A percentile compares a stretch with the other conserved stretches of the same genome.
Evolutionary conservation across 2,329 filamentous ascomycete genomes (phyloP).

Genomic region (Plectosphaerella plurivora): DNA sequence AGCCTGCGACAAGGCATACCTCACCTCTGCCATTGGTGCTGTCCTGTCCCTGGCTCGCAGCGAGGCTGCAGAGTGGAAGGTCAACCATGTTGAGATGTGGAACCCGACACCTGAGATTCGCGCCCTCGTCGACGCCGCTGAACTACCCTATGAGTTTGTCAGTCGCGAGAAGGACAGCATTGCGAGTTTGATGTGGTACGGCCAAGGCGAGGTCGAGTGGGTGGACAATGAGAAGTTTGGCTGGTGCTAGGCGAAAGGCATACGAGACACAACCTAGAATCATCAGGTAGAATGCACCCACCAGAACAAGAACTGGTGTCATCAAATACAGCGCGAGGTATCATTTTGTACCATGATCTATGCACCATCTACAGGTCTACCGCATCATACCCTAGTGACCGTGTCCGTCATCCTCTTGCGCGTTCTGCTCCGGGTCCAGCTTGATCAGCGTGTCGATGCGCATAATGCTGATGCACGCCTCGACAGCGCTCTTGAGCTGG

Average conservation of each 20-base stretch:
- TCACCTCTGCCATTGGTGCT: constrained; percentile 51
- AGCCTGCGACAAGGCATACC: constrained; percentile 28
- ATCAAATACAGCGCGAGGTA: constrained; percentile 9
- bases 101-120: constrained; percentile 61
- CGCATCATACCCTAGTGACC: constrained; percentile 57
- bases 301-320: neutral
- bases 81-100: constrained; percentile 74
- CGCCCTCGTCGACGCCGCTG: constrained; percentile 39
- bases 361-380: constrained; percentile 11
- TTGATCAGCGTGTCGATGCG: constrained; percentile 98
- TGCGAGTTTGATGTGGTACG: constrained; percentile 68
- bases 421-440: constrained; percentile 82
- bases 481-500: constrained; percentile 96
- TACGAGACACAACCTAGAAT: neutral
- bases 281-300: neutral
- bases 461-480: constrained; percentile 99
- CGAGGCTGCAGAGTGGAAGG: constrained; percentile 68
- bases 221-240: constrained; percentile 72
- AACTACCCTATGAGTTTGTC: constrained; percentile 44
- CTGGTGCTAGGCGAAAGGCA: constrained; percentile 55
- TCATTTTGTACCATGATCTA: constrained; percentile 14
- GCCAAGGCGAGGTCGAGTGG: constrained; percentile 61
- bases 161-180: constrained; percentile 64
- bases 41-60: constrained; percentile 63
- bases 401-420: constrained; percentile 76